Base-by-base conservation (phyloP, 148 eudicot species). In the Limonium bicolor region DNA sequence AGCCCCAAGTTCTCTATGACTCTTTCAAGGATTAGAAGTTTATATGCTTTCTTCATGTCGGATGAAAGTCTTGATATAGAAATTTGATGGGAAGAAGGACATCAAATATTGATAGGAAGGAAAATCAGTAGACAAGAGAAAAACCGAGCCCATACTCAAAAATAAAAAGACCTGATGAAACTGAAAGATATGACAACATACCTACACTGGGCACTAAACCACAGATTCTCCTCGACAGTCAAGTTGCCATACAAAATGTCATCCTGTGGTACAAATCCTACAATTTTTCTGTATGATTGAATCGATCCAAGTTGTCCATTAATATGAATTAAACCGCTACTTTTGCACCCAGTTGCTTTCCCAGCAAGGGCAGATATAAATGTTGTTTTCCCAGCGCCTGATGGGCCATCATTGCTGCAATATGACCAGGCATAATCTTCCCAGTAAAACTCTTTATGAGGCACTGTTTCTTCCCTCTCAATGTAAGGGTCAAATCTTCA, bases 151-250 rank as follows among this genome's bases (percentile, higher is more conserved):
- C n/a, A n/a, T n/a, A n/a, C n/a, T n/a, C n/a, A n/a, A n/a, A n/a
- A n/a, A 17, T 16, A 1, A 13, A 12, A 40, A 11, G n/a, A n/a
- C n/a, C n/a, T n/a, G 3, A 48, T 30, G 6, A 19, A 20, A 48
- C 7, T 14, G 23, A 46, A 27, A 12, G 27, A 19, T 12, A 7
- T 30, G 50, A 28, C 37, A 22, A 32, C 66, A 48, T 73, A 76
- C 90, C 92, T 77, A 74, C 85, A 81, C 46, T 67, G 70, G 32
- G 92, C 92, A 55, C 92, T 81, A 58, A 81, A 81, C 77, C 85
- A 77, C 7, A 81, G 63, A 61, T 81, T 81, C 67, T 81, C 92
- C 61, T 77, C 85, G 2, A 81, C 84, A 0, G 85, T 77, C 69
- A 81, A 62, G 51, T 81, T 73, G 44, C 92, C 92, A 61, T 81